These are phyloP conservation scores for Lithospermum erythrorhizon DNA, from an alignment of 257 asterid genomes.

Conservation along the genomic window DNA sequence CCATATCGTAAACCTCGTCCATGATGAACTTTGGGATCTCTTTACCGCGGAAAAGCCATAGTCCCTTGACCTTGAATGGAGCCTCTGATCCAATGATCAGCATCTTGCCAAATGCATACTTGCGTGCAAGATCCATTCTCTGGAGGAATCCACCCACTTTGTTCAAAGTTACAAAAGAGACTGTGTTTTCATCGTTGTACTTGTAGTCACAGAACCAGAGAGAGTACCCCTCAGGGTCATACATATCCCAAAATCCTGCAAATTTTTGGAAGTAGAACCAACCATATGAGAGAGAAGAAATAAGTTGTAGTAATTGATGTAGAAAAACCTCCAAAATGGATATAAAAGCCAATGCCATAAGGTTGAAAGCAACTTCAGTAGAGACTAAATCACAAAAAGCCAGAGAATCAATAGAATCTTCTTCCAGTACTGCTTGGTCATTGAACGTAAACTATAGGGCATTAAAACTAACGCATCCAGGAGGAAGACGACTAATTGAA, in stretches of 20 bases:
- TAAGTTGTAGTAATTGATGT: no score
- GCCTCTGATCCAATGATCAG: constrained; percentile 60
- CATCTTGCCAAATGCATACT: constrained; percentile 96
- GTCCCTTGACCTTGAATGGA: constrained; percentile 85
- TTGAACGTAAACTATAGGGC: no score
- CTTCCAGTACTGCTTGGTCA: not conserved
- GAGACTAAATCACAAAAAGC: no score
- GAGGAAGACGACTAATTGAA: no score
- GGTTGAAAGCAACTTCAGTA: no score
- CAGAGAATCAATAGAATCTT: not conserved
- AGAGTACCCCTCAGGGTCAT: constrained; percentile 91
- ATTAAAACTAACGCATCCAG: no score
- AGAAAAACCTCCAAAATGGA: no score
- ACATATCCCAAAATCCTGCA: constrained; percentile 98
- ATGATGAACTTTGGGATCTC: constrained; percentile 69
- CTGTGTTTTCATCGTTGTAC: constrained; percentile 80
- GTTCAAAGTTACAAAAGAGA: constrained; percentile 82
- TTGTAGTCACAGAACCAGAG: constrained; percentile 96
- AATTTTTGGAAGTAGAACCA: not conserved
- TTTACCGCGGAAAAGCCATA: constrained; percentile 87
- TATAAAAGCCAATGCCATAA: no score
- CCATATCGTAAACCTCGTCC: constrained; percentile 91
- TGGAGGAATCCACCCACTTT: constrained; percentile 90
- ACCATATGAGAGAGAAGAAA: no score
- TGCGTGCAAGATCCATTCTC: constrained; percentile 88